Conservation (phyloP, 345 rosid species). For the Bruguiera gymnorhiza region DNA sequence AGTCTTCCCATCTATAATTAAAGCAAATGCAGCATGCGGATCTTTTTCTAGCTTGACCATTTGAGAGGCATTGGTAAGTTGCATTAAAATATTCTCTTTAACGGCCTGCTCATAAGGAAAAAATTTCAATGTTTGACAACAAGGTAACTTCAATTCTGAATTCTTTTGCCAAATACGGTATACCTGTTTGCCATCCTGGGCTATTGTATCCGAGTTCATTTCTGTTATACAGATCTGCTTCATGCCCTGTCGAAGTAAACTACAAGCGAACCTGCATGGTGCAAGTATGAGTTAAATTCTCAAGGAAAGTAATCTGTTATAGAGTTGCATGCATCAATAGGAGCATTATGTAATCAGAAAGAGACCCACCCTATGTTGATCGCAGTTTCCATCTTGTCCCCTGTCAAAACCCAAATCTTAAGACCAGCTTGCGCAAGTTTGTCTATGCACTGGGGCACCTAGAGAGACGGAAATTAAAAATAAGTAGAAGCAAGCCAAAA, state of each 20-base stretch:
- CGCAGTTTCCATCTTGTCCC: slow-evolving; percentile 86
- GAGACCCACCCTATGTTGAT: slow-evolving; percentile 66
- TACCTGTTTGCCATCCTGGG: slow-evolving; percentile 62
- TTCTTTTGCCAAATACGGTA: slow-evolving; percentile 12
- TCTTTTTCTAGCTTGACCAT: slow-evolving; percentile 43
- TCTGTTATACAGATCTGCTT: slow-evolving; percentile 52
- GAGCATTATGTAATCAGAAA: slow-evolving; percentile 5
- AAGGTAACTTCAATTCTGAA: slow-evolving; percentile 21
- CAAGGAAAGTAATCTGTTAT: not conserved
- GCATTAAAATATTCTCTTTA: slow-evolving; percentile 47
- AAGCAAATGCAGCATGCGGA: slow-evolving; percentile 51
- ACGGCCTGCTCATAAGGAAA: slow-evolving; percentile 43
- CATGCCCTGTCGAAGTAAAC: slow-evolving; percentile 78
- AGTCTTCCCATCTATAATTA: slow-evolving; percentile 71
- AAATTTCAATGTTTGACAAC: slow-evolving; percentile 22
- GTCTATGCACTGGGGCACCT: slow-evolving; percentile 91
- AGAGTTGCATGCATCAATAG: slow-evolving; percentile 10
- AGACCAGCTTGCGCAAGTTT: slow-evolving; percentile 88
- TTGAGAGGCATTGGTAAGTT: slow-evolving; percentile 46
- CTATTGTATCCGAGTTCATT: slow-evolving; percentile 43
- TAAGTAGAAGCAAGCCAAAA: slow-evolving; percentile 22
- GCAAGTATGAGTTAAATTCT: slow-evolving; percentile 18
- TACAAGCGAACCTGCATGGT: slow-evolving; percentile 66
- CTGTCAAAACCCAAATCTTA: slow-evolving; percentile 83
- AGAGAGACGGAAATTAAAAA: slow-evolving; percentile 15